Evolutionary conservation across 495 filamentous ascomycete genomes (phyloP), one percentile per base, ranked within the genome.

Genomic region (Xylaria intraflava): DNA sequence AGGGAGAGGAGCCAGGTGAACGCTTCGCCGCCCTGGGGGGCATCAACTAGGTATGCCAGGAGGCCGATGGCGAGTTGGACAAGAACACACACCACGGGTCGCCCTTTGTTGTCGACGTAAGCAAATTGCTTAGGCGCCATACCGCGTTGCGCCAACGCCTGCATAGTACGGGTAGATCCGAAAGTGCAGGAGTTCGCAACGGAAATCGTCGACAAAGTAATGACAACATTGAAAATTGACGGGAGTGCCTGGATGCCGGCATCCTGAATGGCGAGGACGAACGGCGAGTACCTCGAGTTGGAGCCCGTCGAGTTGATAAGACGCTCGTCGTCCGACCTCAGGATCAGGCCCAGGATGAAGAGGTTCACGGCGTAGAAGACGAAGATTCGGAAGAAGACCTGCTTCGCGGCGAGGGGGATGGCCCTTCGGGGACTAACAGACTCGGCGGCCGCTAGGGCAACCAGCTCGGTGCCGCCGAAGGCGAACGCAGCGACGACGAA

Each of bases 301-400:
- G 66, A 62, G n/a, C 70, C 60, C 1, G 81, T 79, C 62, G 72
- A 49, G 44, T 69, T 67, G 57, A 53, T 8, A 56, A 76, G 55
- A 36, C 70, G 57, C 1, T 78, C 78, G 59, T 78, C 67, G 49
- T 59, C 40, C 7, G 58, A 59, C 1, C 53, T 61, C 8, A 79
- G 61, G 47, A 86, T 69, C 40, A 86, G 69, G 29, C 83, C 83
- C 24, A 85, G 64, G 46, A 85, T 66, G 64, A 83, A 77, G 19
- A 85, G 71, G 43, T 75, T 78, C 43, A 85, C 59, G 41, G 84
- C 69, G 69, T 94, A 95, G 76, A 96, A 94, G 72, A 94, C 79
- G 49, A 85, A 65, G 62, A 96, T 88, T 46, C 90, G 86, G 76
- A 87, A 91, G 69, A 95, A 92, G 49, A 89, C 88, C 50, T 88